Conservation (phyloP, 768 basidiomycete genomes). For the Wakefieldia striispora region DNA sequence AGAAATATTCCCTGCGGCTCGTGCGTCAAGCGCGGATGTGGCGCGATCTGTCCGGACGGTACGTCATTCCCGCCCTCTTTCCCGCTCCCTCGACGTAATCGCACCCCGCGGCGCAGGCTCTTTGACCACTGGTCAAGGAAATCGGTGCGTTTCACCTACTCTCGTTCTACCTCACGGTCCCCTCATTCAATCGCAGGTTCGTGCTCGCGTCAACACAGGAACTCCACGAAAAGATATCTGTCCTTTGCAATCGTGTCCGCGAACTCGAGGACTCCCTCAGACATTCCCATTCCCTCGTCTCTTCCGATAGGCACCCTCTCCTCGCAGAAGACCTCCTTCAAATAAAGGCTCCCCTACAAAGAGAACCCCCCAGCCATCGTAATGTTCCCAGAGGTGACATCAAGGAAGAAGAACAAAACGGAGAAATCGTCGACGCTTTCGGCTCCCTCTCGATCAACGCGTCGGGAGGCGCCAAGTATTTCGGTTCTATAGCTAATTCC, state of each 20-base stretch:
- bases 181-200: conserved; percentile 44
- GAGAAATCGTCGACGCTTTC: conserved; percentile 76
- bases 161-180: not conserved
- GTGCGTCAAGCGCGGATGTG: conserved; percentile 77
- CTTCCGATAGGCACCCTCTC: conserved; percentile 62
- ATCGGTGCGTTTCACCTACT: conserved; percentile 47
- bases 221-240: conserved; percentile 77
- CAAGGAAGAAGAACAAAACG: conserved; percentile 63
- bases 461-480: conserved; percentile 73
- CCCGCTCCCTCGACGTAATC: conserved; percentile 18
- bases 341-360: conserved; percentile 74
- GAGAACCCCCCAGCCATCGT: conserved; percentile 51
- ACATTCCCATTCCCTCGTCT: conserved; percentile 53
- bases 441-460: conserved; percentile 74
- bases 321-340: conserved; percentile 69
- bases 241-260: conserved; percentile 69
- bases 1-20: conserved; percentile 75
- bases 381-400: conserved; percentile 35
- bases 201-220: conserved; percentile 80
- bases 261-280: conserved; percentile 74
- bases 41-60: conserved; percentile 81
- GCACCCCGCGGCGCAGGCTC: conserved; percentile 49
- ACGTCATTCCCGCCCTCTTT: conserved; percentile 27
- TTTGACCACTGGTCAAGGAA: conserved; percentile 78
- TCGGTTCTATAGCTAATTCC: conserved; percentile 72